phyloP scores from a whole-genome alignment of 2,329 filamentous ascomycete species.

The Bipolaris victoriae region DNA sequence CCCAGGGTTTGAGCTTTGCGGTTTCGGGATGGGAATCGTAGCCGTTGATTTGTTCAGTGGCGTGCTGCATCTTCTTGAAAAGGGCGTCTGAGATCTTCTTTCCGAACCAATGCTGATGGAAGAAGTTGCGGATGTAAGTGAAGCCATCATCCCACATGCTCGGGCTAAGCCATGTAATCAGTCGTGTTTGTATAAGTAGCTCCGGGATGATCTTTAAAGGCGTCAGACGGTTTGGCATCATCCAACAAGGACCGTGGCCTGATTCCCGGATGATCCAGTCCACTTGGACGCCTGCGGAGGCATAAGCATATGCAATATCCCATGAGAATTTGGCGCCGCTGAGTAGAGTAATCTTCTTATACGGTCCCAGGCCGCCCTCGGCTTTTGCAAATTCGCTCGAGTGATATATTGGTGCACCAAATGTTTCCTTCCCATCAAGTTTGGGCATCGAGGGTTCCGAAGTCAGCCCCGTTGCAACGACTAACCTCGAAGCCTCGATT shows the following conservation, averaged over 20 bases:
- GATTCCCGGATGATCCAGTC: conserved; percentile 63
- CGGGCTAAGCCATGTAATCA: conserved; percentile 75
- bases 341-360: conserved; percentile 56
- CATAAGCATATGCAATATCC: conserved; percentile 66
- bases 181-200: conserved; percentile 67
- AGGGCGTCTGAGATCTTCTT: conserved; percentile 62
- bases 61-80: conserved; percentile 61
- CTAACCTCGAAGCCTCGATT: conserved; percentile 55
- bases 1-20: conserved; percentile 51
- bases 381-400: conserved; percentile 59
- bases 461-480: conserved; percentile 68
- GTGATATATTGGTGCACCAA: conserved; percentile 63
- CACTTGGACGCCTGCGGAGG: conserved; percentile 58
- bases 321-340: conserved; percentile 69
- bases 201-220: conserved; percentile 71
- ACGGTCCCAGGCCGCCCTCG: conserved; percentile 46
- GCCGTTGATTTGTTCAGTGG: conserved; percentile 55
- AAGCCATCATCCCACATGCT: conserved; percentile 77
- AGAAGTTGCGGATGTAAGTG: conserved; percentile 58
- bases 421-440: conserved; percentile 58
- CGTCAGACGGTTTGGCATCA: conserved; percentile 66
- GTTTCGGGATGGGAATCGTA: conserved; percentile 53
- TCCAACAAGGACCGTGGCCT: conserved; percentile 65
- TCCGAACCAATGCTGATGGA: conserved; percentile 64
- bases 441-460: conserved; percentile 63